A percentile compares a stretch with the other conserved stretches of the same genome.
These are phyloP conservation scores for Protomyces inouyei DNA, from an alignment of 1,139 yeast genomes.

Conservation along the genomic window DNA sequence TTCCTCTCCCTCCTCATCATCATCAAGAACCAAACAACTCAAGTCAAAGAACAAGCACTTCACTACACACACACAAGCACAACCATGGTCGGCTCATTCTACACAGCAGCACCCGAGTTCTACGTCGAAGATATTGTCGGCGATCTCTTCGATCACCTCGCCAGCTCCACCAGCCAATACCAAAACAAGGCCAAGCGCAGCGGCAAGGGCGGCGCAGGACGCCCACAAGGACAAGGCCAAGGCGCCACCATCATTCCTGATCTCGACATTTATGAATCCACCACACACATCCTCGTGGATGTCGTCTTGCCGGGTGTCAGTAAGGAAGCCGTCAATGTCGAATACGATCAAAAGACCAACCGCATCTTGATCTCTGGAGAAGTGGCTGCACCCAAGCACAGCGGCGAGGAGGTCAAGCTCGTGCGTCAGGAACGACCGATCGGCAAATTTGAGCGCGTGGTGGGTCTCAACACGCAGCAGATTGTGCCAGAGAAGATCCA, in stretches of 20 bases:
- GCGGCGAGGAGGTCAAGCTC: conserved; percentile 10
- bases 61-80: not conserved
- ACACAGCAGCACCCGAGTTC: not conserved
- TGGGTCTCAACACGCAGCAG: conserved; percentile 52
- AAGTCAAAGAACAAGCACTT: not conserved
- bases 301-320: conserved; percentile 20
- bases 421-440: conserved; percentile 34
- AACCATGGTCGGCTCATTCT: not conserved
- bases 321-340: conserved; percentile 13
- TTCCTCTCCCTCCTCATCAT: not conserved
- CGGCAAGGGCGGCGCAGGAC: not conserved
- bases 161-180: not conserved
- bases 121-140: not conserved
- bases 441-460: conserved; percentile 48
- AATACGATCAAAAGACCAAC: conserved; percentile 15
- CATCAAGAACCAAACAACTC: not conserved
- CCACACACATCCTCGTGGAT: conserved; percentile 1
- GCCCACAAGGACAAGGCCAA: not conserved
- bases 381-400: not conserved
- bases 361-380: conserved; percentile 9
- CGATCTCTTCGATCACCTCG: not conserved
- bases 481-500: conserved; percentile 50
- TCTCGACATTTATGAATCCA: conserved; percentile 18
- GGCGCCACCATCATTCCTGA: not conserved
- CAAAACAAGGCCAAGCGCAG: not conserved